phyloP scores from a whole-genome alignment of 2,329 filamentous ascomycete genomes.

The Botryotinia globosa region DNA sequence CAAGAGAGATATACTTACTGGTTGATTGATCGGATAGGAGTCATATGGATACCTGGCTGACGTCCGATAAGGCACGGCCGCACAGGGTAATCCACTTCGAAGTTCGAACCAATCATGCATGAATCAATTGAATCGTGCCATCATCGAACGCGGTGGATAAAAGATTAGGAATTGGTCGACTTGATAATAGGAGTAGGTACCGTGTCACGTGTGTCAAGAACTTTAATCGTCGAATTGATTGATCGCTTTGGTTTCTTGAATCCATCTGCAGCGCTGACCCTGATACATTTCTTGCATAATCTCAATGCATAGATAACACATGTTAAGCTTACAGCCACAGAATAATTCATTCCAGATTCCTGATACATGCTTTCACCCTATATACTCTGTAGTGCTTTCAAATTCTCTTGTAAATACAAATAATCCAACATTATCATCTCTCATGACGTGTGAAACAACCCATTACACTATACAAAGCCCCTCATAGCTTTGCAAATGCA shows the following conservation, averaged over 20 bases:
- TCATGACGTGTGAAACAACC: neutral
- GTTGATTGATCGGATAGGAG: neutral
- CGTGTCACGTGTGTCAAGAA: neutral
- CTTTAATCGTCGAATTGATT: neutral
- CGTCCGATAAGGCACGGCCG: conserved; percentile 4
- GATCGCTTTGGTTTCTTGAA: neutral
- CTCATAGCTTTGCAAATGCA: conserved; percentile 60
- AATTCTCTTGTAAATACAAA: neutral
- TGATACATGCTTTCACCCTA: neutral
- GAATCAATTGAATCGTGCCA: neutral
- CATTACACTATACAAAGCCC: neutral
- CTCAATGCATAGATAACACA: neutral
- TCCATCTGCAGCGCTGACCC: neutral
- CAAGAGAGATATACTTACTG: neutral
- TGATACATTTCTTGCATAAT: neutral
- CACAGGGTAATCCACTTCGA: neutral
- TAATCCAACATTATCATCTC: neutral
- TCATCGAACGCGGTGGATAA: neutral
- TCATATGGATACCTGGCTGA: neutral
- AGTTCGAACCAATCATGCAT: neutral
- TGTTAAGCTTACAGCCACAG: neutral
- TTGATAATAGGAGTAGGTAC: neutral
- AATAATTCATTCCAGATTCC: neutral
- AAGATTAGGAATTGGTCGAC: neutral
- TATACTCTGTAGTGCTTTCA: neutral